phyloP scores from a whole-genome alignment of 768 basidiomycete species.

The Suillus clintonianus region DNA sequence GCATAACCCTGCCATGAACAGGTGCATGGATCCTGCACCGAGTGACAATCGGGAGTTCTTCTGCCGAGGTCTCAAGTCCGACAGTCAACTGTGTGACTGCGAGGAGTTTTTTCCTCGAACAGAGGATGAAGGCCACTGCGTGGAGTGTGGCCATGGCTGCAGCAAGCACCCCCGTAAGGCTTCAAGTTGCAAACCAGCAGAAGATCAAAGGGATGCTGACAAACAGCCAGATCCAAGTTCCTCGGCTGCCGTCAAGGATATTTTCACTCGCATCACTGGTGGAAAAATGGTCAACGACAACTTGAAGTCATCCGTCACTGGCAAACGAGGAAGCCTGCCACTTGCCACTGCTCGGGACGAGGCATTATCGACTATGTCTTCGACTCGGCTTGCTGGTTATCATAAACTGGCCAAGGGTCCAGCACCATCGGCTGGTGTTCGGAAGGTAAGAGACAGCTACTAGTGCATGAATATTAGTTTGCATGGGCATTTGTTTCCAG shows the following conservation, averaged over 20 bases:
- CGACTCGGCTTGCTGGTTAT: background rate
- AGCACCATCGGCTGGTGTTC: background rate
- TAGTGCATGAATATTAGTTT: no score
- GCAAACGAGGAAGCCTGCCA: background rate
- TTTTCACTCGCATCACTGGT: background rate
- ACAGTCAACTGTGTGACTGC: no score
- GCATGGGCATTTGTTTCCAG: no score
- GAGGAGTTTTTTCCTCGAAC: no score
- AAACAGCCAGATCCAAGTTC: background rate
- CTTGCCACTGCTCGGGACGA: background rate
- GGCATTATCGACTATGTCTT: background rate
- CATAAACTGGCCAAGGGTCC: constrained; percentile 2
- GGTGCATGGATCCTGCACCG: no score
- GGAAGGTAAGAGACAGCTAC: background rate
- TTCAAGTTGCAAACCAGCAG: background rate
- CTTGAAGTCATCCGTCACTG: background rate
- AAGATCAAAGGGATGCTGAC: background rate
- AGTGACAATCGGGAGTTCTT: no score
- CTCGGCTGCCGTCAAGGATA: background rate
- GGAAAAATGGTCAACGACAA: background rate
- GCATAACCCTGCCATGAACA: no score
- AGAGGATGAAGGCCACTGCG: no score
- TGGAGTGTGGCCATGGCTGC: no score
- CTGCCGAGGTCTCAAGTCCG: no score
- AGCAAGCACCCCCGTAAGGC: background rate